These are phyloP conservation scores for Trebouxia gelatinosa DNA, from an alignment of 163 green algal genomes.

Conservation along the genomic window DNA sequence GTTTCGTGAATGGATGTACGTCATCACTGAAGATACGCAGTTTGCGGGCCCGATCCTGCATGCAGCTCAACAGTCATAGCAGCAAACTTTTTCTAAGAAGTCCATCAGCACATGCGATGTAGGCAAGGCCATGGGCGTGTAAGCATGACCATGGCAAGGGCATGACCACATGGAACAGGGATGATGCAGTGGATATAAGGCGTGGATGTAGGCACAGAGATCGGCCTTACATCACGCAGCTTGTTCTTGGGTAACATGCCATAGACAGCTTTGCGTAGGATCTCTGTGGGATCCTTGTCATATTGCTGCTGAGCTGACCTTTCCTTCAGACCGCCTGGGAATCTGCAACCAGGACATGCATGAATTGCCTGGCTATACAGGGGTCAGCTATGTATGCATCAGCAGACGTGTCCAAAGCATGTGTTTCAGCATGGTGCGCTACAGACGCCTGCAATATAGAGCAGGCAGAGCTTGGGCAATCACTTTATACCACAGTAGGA, in stretches of 20 bases:
- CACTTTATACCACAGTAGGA: too few species aligned
- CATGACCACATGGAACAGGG: not conserved
- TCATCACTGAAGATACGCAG: slow-evolving; percentile 61
- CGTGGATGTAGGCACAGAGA: too few species aligned
- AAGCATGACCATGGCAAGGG: not conserved
- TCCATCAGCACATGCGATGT: not conserved
- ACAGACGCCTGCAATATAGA: too few species aligned
- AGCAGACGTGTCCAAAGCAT: too few species aligned
- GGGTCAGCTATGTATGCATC: too few species aligned
- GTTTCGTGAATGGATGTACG: slow-evolving; percentile 78
- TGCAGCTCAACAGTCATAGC: not conserved
- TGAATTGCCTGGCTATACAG: too few species aligned
- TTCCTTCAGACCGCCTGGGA: slow-evolving; percentile 90
- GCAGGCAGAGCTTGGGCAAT: too few species aligned
- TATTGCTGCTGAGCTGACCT: slow-evolving; percentile 73
- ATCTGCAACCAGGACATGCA: slow-evolving; percentile 62
- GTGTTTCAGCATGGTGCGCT: too few species aligned
- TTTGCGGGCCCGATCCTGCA: slow-evolving; percentile 54
- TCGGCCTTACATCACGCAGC: slow-evolving; percentile 57
- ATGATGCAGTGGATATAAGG: too few species aligned
- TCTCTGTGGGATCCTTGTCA: slow-evolving; percentile 67
- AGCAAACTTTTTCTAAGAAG: not conserved
- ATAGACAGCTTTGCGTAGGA: slow-evolving; percentile 84
- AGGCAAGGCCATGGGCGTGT: not conserved
- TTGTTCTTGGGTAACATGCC: slow-evolving; percentile 98